Base-by-base conservation (phyloP, 2,329 filamentous ascomycete genomes). In the Fusarium sp. region DNA sequence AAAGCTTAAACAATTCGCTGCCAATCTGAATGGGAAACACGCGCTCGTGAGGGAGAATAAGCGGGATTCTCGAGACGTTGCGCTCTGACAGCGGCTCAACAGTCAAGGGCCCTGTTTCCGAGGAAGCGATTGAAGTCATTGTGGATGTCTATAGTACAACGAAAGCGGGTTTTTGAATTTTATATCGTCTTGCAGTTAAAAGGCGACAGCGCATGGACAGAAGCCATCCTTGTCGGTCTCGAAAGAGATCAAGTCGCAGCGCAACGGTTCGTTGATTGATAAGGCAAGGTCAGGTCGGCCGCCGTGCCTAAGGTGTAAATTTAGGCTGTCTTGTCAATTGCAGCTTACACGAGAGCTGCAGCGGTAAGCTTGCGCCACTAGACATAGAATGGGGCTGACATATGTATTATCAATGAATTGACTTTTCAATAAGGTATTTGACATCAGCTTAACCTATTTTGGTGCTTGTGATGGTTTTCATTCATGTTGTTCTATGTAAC, bases 11-110 rank as follows among this genome's bases (percentile, higher is more conserved):
- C 54, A 93, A 81, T 79, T 91, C 88, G 18, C 88, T 88, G 20
- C 91, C 91, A 72, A 93, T 91, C 80, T 93, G 91, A 65, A 93
- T 90, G 4, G 91, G 90, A 68, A 93, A 93, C 20, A 93, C 90
- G 73, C 90, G 90, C 77, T 91, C 89, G 71, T 91, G 89, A 5
- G 91, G 91, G 20, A 93, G 83, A 55, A 90, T 84, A 47, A 81
- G 82, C 27, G 87, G 87, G 50, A 89, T 89, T 71, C 82, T 83
- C 69, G 79, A 78, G 57, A 85, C 78, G 63, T 66, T 76, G n/a
- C 72, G 69, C 53, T 81, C 80, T 32, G 75, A 75, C 52, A 75
- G 63, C 51, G 73, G 64, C 42, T 77, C 68, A 34, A 71, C 71
- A 27, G 73, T 56, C 59, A 69, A 66, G 49, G 71, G 51, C 70